Conservation (phyloP, 352 stramenopile species). For the Pythium periplocum region DNA sequence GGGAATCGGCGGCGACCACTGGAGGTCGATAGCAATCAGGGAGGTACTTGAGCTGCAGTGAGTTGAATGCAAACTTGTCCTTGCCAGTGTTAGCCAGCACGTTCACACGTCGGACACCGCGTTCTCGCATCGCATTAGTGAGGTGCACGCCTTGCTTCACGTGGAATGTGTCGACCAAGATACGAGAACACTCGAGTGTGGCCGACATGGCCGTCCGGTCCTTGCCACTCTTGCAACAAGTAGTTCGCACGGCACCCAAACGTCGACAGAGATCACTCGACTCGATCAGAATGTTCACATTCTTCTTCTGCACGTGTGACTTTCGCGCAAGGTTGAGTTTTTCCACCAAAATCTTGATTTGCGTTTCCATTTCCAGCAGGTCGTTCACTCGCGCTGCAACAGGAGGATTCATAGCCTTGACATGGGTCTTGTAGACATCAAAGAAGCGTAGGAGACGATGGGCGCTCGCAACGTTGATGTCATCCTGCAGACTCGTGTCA, state of each 20-base stretch:
- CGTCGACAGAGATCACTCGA: slow-evolving; percentile 87
- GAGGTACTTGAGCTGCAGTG: slow-evolving; percentile 96
- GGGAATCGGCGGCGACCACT: slow-evolving; percentile 68
- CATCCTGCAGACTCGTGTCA: slow-evolving; percentile 79
- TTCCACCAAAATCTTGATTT: slow-evolving; percentile 51
- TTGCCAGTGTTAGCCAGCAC: slow-evolving; percentile 85
- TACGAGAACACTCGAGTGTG: slow-evolving; percentile 92
- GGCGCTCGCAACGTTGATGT: slow-evolving; percentile 79
- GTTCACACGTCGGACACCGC: slow-evolving; percentile 77
- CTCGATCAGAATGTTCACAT: slow-evolving; percentile 82
- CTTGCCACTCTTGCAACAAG: slow-evolving; percentile 98
- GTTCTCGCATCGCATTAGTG: slow-evolving; percentile 82
- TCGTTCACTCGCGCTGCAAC: slow-evolving; percentile 22
- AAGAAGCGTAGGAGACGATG: slow-evolving; percentile 71
- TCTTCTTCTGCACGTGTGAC: slow-evolving; percentile 77
- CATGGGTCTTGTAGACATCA: slow-evolving; percentile 64
- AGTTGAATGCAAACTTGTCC: slow-evolving; percentile 96
- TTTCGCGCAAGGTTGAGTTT: slow-evolving; percentile 53
- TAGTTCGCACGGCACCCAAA: slow-evolving; percentile 88
- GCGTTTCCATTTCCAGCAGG: slow-evolving; percentile 42
- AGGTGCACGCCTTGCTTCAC: slow-evolving; percentile 83
- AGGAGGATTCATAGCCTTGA: slow-evolving; percentile 15
- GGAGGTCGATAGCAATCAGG: slow-evolving; percentile 91
- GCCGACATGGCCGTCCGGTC: slow-evolving; percentile 97
- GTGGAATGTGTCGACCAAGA: slow-evolving; percentile 87